These are phyloP conservation scores for Globisporangium abappressorium DNA, from an alignment of 352 stramenopile genomes.

Conservation along the genomic window DNA sequence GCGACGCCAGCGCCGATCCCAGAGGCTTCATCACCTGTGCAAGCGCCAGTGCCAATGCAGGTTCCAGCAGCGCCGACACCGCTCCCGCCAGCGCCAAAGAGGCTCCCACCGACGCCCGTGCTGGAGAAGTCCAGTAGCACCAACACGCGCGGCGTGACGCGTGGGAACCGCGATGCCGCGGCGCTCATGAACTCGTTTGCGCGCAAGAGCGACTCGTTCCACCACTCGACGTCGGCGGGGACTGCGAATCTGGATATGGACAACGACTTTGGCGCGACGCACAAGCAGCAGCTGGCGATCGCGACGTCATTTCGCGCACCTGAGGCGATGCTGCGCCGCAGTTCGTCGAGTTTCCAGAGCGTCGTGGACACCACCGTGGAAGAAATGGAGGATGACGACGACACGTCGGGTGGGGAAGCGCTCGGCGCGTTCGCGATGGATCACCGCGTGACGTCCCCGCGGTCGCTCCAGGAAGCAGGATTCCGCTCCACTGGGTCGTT, in stretches of 20 bases:
- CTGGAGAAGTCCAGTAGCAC: conserved; percentile 36
- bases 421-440: background rate
- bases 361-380: conserved; percentile 34
- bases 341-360: conserved; percentile 24
- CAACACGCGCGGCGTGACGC: conserved; percentile 33
- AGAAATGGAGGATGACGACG: conserved; percentile 23
- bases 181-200: conserved; percentile 31
- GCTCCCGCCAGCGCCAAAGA: conserved; percentile 10
- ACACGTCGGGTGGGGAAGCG: conserved; percentile 5
- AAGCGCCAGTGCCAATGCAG: background rate
- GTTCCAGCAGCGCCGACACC: background rate
- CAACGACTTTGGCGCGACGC: conserved; percentile 33
- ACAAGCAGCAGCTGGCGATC: conserved; percentile 41
- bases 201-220: conserved; percentile 53
- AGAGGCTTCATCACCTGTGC: background rate
- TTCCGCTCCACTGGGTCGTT: conserved; percentile 45
- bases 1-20: background rate
- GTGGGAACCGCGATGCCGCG: conserved; percentile 25
- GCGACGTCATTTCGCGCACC: conserved; percentile 31
- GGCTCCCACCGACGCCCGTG: background rate
- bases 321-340: conserved; percentile 19
- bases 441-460: conserved; percentile 49
- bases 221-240: conserved; percentile 30
- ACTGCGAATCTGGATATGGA: conserved; percentile 20
- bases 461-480: conserved; percentile 60